phyloP scores from a whole-genome alignment of 2,329 filamentous ascomycete genomes.

The Colletotrichum graminicola region DNA sequence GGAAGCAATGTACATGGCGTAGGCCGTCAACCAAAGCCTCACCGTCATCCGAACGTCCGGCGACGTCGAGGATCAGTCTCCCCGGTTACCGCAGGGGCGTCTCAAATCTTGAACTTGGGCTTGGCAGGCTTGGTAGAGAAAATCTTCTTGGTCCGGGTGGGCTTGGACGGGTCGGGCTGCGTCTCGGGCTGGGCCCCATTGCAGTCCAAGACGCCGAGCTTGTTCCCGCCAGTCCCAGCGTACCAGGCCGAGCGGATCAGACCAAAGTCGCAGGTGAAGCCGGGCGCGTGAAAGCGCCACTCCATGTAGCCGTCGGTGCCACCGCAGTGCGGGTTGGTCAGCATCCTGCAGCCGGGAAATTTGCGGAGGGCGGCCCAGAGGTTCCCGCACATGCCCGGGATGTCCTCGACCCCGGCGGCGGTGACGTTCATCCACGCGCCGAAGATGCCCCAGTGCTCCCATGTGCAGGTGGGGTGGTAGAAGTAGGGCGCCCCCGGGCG shows the following conservation, averaged over 20 bases:
- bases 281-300: not conserved
- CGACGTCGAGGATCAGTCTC: not conserved
- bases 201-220: not conserved
- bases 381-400: not conserved
- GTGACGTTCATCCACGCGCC: not conserved
- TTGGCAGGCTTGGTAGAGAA: no score
- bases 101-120: no score
- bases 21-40: not conserved
- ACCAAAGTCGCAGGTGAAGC: not conserved
- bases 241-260: not conserved
- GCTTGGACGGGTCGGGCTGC: not conserved
- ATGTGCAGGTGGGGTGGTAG: not conserved
- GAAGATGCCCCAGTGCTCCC: not conserved
- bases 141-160: no score
- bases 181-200: not conserved
- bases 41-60: no score
- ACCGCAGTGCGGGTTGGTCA: not conserved
- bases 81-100: no score
- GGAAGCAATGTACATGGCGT: no score
- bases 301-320: not conserved
- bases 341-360: not conserved
- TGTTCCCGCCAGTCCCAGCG: not conserved
- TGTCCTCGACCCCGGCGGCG: not conserved
- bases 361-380: not conserved
- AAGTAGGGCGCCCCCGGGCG: not conserved